Percentiles rank a stretch among this genome's conserved stretches.
Conservation (phyloP, 2,329 filamentous ascomycete species). For the Calonectria honghensis region DNA sequence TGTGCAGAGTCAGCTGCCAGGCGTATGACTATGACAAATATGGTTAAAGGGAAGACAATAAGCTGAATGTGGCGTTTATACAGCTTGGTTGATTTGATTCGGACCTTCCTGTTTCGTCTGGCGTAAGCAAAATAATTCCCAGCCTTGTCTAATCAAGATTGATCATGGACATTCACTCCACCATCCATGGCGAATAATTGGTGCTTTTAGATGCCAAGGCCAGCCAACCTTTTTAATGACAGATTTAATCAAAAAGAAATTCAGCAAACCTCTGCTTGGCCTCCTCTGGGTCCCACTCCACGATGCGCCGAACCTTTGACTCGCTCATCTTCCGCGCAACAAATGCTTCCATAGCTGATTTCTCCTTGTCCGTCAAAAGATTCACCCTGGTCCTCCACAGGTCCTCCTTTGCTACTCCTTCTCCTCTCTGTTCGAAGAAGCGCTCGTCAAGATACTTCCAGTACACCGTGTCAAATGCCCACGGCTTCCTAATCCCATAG, state of each 20-base stretch:
- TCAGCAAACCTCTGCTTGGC: background rate
- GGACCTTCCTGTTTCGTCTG: background rate
- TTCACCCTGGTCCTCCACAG: background rate
- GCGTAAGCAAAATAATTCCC: background rate
- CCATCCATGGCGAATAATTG: background rate
- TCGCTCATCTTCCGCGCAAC: conserved; percentile 1
- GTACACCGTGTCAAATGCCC: background rate
- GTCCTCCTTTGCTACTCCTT: background rate
- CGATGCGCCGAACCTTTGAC: background rate
- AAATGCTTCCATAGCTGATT: background rate
- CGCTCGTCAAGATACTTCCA: background rate
- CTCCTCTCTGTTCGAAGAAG: background rate
- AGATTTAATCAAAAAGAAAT: background rate
- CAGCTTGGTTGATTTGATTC: too few species aligned
- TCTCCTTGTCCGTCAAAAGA: background rate
- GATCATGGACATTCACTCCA: background rate
- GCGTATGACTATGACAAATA: too few species aligned
- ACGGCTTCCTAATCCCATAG: background rate
- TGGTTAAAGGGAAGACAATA: too few species aligned
- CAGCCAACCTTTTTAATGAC: background rate
- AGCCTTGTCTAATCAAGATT: rapidly evolving
- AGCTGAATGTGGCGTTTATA: too few species aligned
- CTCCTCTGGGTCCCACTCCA: background rate
- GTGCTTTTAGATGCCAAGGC: background rate
- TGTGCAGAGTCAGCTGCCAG: too few species aligned